Conservation (phyloP, 1,139 yeast genomes). For the Geotrichum fermentans region DNA sequence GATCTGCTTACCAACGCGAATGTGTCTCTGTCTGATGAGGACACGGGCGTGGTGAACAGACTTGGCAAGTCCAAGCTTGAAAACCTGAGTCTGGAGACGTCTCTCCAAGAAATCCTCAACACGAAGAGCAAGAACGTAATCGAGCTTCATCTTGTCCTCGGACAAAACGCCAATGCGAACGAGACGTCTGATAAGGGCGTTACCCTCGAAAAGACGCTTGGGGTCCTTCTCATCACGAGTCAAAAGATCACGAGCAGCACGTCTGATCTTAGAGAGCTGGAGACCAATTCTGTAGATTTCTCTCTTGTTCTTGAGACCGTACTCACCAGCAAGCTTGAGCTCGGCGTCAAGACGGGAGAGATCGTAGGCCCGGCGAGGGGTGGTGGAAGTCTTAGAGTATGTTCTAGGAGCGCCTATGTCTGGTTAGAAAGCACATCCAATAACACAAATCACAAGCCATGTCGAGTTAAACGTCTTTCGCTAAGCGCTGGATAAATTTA, state of each 20-base stretch:
- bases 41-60: conserved; percentile 99
- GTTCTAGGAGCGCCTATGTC: conserved; percentile 65
- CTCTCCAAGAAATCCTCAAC: conserved; percentile 99
- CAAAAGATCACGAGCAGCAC: conserved; percentile 99
- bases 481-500: no score
- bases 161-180: conserved; percentile 98
- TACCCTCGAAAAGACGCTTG: conserved; percentile 99
- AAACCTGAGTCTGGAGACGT: conserved; percentile 99
- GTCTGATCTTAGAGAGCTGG: conserved; percentile 98
- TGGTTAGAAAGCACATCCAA: conserved; percentile 3
- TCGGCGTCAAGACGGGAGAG: conserved; percentile 99
- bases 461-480: neutral
- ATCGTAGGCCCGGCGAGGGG: conserved; percentile 98
- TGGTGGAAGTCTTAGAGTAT: conserved; percentile 98
- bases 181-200: conserved; percentile 93
- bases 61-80: conserved; percentile 99
- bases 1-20: conserved; percentile 99
- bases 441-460: no score
- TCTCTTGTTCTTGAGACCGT: conserved; percentile 99
- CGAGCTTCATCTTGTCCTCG: conserved; percentile 99
- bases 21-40: conserved; percentile 97
- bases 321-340: conserved; percentile 98
- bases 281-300: conserved; percentile 98
- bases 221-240: conserved; percentile 99
- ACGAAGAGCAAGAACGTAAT: conserved; percentile 97